A percentile compares a stretch with the other conserved stretches of the same genome.
Evolutionary conservation across 75 land plant species (phyloP).

Genomic region (Pinus taeda): DNA sequence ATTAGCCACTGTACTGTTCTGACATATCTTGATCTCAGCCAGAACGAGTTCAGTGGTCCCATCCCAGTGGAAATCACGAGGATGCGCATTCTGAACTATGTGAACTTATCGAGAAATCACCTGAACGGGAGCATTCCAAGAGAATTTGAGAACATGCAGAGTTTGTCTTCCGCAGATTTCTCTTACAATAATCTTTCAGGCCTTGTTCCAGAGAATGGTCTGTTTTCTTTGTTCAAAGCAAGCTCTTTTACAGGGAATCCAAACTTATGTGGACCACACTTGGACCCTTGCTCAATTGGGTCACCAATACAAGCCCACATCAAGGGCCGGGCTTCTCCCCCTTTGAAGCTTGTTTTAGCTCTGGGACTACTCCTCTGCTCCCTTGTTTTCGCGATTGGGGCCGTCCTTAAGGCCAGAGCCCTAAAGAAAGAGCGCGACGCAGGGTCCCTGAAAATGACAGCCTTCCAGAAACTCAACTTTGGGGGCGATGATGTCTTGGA

Average conservation of each 20-base stretch:
- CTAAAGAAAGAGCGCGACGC: constrained; percentile 9
- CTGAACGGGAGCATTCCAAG: constrained; percentile 32
- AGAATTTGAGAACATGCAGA: constrained; percentile 17
- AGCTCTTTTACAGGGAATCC: constrained; percentile 42
- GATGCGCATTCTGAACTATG: constrained; percentile 19
- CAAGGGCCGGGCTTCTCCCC: neutral
- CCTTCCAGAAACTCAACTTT: constrained; percentile 64
- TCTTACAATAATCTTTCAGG: constrained; percentile 54
- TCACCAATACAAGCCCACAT: neutral
- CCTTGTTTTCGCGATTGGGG: constrained; percentile 43
- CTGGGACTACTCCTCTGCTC: constrained; percentile 51
- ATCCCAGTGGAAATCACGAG: constrained; percentile 22
- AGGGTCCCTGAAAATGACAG: constrained; percentile 57
- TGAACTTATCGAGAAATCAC: constrained; percentile 30
- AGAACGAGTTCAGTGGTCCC: constrained; percentile 25
- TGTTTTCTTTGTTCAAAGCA: constrained; percentile 17
- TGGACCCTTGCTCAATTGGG: neutral
- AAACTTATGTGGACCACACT: constrained; percentile 33
- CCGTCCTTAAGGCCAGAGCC: constrained; percentile 25
- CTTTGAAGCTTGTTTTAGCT: constrained; percentile 47
- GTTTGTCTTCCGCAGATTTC: constrained; percentile 32
- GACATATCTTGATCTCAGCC: constrained; percentile 26
- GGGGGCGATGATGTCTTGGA: constrained; percentile 48
- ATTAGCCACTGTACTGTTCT: constrained; percentile 30
- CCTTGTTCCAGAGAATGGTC: constrained; percentile 17